phyloP scores from a whole-genome alignment of 2,329 filamentous ascomycete species.

The Metarhizium album region DNA sequence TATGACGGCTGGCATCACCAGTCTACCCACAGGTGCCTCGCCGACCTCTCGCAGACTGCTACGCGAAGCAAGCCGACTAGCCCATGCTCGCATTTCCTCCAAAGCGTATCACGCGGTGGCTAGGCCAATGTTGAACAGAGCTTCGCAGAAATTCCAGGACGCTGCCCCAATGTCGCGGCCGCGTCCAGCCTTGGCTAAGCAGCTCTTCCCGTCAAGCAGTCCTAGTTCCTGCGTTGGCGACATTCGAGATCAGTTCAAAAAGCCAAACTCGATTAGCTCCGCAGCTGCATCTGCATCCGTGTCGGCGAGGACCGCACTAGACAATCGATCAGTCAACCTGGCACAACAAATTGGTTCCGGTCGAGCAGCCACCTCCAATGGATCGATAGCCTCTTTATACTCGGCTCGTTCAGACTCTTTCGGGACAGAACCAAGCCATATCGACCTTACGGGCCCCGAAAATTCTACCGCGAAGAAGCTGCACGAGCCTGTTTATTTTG shows the following conservation, averaged over 20 bases:
- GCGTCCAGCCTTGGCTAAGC: constrained; percentile 32
- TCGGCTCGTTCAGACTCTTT: constrained; percentile 39
- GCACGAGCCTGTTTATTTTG: constrained; percentile 43
- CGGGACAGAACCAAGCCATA: constrained; percentile 15
- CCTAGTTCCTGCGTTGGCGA: constrained; percentile 32
- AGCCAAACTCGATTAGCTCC: constrained; percentile 25
- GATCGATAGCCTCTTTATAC: constrained; percentile 20
- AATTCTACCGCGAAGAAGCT: constrained; percentile 16
- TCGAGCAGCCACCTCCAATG: constrained; percentile 1
- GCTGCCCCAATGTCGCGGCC: constrained; percentile 25
- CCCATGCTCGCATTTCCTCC: constrained; percentile 14
- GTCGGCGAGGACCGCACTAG: constrained; percentile 28
- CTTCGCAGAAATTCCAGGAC: constrained; percentile 5
- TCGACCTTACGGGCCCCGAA: constrained; percentile 25
- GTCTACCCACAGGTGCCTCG: constrained; percentile 25
- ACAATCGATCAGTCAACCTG: constrained; percentile 22
- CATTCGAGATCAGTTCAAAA: constrained; percentile 41
- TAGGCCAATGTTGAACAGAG: constrained; percentile 10
- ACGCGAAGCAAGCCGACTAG: constrained; percentile 14
- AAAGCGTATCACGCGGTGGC: constrained; percentile 2
- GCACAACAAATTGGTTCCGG: constrained; percentile 14
- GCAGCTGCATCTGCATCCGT: constrained; percentile 18
- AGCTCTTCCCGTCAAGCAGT: constrained; percentile 48
- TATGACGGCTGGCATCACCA: constrained; percentile 24
- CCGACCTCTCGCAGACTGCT: constrained; percentile 20